Evolutionary conservation across 2,329 filamentous ascomycete genomes (phyloP).

Genomic region (Thelonectria olida): DNA sequence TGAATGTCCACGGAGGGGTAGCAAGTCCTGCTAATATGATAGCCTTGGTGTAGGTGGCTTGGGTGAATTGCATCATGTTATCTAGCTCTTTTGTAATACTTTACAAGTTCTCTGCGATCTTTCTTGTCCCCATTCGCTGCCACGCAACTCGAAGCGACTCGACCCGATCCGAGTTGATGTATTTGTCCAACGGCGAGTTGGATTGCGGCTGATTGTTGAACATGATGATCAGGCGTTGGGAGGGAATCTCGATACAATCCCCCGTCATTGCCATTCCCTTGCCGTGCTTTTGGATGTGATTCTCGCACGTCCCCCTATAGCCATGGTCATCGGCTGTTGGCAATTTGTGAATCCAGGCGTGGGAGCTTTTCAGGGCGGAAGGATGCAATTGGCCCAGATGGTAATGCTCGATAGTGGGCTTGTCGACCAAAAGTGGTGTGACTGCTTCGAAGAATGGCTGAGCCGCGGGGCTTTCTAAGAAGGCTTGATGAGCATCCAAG

Average conservation of each 20-base stretch:
- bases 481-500: constrained; percentile 2
- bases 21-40: constrained; percentile 20
- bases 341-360: not conserved
- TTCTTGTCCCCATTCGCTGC: not conserved
- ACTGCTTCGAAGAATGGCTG: constrained; percentile 1
- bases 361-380: not conserved
- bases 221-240: not conserved
- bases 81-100: not conserved
- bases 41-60: constrained; percentile 3
- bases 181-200: not conserved
- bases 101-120: not conserved
- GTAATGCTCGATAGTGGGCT: constrained; percentile 3
- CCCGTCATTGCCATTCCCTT: not conserved
- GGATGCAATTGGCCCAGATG: not conserved
- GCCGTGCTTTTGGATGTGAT: not conserved
- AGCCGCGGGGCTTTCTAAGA: constrained; percentile 2
- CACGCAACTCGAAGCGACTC: not conserved
- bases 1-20: constrained; percentile 15
- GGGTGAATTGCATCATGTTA: not conserved
- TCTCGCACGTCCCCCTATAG: not conserved
- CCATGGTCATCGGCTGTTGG: not conserved
- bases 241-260: not conserved
- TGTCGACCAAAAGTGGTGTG: not conserved
- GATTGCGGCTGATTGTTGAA: not conserved
- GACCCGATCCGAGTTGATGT: not conserved